Conservation (phyloP, 306 rosid species). For the Phaseolus lunatus region DNA sequence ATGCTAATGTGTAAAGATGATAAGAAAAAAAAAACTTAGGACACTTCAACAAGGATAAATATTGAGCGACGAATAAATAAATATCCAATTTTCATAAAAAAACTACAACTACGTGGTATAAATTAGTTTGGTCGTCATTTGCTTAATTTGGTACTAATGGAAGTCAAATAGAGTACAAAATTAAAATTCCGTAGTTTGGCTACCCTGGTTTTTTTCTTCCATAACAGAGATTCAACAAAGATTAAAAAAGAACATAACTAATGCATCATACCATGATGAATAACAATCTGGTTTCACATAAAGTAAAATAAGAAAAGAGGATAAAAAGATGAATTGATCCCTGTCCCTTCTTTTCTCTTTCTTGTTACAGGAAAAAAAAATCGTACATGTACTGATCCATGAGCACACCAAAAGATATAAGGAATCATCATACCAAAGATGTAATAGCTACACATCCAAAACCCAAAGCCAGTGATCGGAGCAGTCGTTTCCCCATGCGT, state of each 20-base stretch:
- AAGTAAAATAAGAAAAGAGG: constrained; percentile 20
- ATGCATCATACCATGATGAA: constrained; percentile 27
- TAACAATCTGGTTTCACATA: constrained; percentile 21
- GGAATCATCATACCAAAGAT: constrained; percentile 71
- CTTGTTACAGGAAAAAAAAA: constrained; percentile 13
- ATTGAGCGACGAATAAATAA: constrained; percentile 27
- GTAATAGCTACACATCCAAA: constrained; percentile 91
- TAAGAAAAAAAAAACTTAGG: constrained; percentile 23
- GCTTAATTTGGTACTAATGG: constrained; percentile 11
- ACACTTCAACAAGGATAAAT: constrained; percentile 4
- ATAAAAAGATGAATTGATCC: constrained; percentile 18
- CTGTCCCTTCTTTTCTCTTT: constrained; percentile 10
- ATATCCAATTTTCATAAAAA: constrained; percentile 31
- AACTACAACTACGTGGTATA: constrained; percentile 19
- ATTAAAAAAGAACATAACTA: background rate
- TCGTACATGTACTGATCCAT: constrained; percentile 12
- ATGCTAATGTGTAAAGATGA: constrained; percentile 9
- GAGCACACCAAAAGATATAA: constrained; percentile 44
- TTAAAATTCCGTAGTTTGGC: constrained; percentile 20
- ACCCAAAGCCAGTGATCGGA: constrained; percentile 83
- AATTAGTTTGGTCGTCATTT: constrained; percentile 10
- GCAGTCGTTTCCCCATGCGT: constrained; percentile 93
- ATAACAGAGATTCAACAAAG: constrained; percentile 17
- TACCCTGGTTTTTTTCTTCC: background rate
- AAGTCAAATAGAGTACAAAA: constrained; percentile 24